Percentiles rank a stretch among this genome's conserved stretches.
Conservation (phyloP, 2,329 filamentous ascomycete species). For the Tympanopsis confertula region DNA sequence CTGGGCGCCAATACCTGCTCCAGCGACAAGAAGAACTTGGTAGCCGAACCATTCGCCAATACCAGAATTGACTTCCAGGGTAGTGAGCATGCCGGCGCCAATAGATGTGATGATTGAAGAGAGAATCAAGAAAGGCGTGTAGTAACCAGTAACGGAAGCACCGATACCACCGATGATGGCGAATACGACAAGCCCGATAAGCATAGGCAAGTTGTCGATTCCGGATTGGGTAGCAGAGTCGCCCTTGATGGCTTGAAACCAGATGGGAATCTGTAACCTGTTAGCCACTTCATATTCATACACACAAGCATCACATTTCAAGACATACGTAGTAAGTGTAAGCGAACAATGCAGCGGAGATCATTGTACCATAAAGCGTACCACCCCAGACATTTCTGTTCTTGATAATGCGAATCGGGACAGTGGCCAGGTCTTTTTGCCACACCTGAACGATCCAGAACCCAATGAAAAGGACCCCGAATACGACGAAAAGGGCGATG, state of each 20-base stretch:
- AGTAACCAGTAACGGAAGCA: neutral
- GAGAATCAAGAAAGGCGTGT: neutral
- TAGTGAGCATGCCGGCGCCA: neutral
- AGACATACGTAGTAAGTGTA: neutral
- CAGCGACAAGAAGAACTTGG: neutral
- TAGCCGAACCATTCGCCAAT: neutral
- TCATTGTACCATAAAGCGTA: neutral
- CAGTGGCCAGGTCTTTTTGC: constrained; percentile 22
- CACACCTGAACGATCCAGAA: constrained; percentile 22
- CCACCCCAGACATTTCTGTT: constrained; percentile 18
- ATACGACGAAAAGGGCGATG: constrained; percentile 19
- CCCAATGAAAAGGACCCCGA: constrained; percentile 13
- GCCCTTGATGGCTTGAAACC: constrained; percentile 1
- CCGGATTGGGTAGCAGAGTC: neutral
- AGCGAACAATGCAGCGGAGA: neutral
- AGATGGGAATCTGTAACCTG: neutral
- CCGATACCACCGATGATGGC: neutral
- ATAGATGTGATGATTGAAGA: neutral
- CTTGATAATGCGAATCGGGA: constrained; percentile 24
- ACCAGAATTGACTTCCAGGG: neutral
- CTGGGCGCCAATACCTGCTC: neutral
- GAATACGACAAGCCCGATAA: neutral
- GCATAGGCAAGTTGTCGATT: neutral
- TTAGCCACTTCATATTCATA: neutral
- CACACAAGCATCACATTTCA: neutral